Percentiles rank a stretch among this genome's conserved stretches.
Conservation (phyloP, 345 rosid genomes). For the Camelina laxa region DNA sequence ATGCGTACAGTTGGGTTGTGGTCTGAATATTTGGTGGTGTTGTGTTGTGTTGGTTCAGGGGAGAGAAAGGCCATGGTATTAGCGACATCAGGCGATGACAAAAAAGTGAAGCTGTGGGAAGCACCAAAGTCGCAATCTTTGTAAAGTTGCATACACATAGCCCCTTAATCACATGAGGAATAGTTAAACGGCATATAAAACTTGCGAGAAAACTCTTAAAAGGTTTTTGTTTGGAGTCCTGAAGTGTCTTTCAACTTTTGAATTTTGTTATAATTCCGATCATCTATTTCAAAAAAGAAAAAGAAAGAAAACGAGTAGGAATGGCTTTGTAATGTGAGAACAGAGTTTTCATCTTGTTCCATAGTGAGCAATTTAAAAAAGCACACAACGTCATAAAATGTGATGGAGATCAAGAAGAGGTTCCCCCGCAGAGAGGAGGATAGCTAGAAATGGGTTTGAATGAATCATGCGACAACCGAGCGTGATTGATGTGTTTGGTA, state of each 20-base stretch:
- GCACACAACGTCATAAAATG: neutral
- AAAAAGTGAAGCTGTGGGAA: conserved; percentile 92
- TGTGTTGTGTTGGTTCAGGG: conserved; percentile 52
- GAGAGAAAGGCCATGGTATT: conserved; percentile 53
- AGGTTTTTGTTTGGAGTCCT: conserved; percentile 4
- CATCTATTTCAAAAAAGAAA: too few species aligned
- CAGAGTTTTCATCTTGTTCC: neutral
- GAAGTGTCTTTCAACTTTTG: neutral
- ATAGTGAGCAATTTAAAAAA: neutral
- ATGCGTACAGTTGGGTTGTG: conserved; percentile 18
- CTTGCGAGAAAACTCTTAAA: neutral
- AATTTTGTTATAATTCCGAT: neutral
- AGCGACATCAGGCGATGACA: conserved; percentile 80
- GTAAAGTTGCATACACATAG: conserved; percentile 19
- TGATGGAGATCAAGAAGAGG: neutral
- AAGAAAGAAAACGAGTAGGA: too few species aligned
- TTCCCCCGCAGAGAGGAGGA: too few species aligned
- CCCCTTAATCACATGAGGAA: conserved; percentile 19
- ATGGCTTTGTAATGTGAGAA: too few species aligned
- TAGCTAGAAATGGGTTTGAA: too few species aligned
- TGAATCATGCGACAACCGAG: too few species aligned
- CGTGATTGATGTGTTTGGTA: neutral
- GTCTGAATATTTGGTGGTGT: neutral
- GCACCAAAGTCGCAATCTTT: conserved; percentile 54
- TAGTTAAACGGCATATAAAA: neutral